These are phyloP conservation scores for Usnea hakonensis DNA, from an alignment of 495 filamentous ascomycete species.

Conservation along the genomic window DNA sequence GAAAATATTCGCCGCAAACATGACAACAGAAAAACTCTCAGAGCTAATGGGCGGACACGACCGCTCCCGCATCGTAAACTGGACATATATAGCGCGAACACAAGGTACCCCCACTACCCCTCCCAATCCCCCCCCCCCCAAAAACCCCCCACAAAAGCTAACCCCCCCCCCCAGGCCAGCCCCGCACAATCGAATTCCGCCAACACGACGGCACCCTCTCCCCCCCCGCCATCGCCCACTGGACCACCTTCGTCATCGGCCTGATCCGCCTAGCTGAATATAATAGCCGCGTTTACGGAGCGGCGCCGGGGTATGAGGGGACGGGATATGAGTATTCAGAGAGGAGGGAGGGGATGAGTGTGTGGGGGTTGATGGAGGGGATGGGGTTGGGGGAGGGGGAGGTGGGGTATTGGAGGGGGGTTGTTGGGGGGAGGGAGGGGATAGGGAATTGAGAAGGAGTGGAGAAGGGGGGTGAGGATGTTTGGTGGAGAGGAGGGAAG, in stretches of 20 bases:
- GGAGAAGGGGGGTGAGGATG: not conserved
- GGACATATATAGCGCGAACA: slow-evolving; percentile 7
- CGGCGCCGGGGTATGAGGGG: not conserved
- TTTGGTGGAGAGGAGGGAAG: slow-evolving; percentile 7
- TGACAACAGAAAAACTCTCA: slow-evolving; percentile 3
- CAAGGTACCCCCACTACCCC: not conserved
- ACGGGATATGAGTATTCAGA: not conserved
- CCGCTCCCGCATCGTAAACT: slow-evolving; percentile 9
- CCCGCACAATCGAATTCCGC: slow-evolving; percentile 35
- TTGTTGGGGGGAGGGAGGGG: not conserved
- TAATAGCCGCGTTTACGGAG: not conserved
- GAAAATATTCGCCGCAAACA: slow-evolving; percentile 6
- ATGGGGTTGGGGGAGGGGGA: not conserved
- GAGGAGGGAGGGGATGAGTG: not conserved
- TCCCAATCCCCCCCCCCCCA: not conserved
- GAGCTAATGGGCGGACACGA: slow-evolving; percentile 13
- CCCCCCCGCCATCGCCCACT: slow-evolving; percentile 23
- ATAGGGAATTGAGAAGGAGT: not conserved
- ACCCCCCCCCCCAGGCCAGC: not conserved
- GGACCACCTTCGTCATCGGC: slow-evolving; percentile 29
- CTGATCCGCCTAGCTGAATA: slow-evolving; percentile 24
- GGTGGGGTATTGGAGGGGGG: not conserved
- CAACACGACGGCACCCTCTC: slow-evolving; percentile 34
- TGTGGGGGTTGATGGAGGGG: slow-evolving; percentile 1
- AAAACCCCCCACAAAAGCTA: not conserved